Conservation (phyloP, 371 early-diverging fungal genomes). For the Mortierella sp. region DNA sequence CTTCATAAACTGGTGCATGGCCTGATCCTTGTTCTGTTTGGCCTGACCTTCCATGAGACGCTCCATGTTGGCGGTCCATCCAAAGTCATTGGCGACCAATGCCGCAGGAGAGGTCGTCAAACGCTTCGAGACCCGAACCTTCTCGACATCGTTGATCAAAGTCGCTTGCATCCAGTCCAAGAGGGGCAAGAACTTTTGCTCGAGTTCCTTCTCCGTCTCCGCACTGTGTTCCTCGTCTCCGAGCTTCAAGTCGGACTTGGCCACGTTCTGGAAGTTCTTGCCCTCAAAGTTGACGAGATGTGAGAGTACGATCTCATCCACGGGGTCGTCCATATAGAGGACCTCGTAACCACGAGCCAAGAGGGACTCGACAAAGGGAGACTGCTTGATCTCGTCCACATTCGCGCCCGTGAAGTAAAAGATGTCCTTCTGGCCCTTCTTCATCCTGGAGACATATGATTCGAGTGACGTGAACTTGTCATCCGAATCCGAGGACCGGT, state of each 20-base stretch:
- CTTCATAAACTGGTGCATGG: constrained; percentile 67
- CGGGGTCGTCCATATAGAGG: constrained; percentile 88
- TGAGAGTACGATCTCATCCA: constrained; percentile 91
- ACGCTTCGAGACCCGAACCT: constrained; percentile 75
- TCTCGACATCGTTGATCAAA: constrained; percentile 79
- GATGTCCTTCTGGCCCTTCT: constrained; percentile 89
- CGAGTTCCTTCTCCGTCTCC: constrained; percentile 59
- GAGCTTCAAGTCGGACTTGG: constrained; percentile 85
- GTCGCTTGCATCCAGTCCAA: constrained; percentile 71
- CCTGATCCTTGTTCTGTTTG: constrained; percentile 65
- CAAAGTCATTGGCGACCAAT: constrained; percentile 77
- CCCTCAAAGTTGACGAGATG: constrained; percentile 82
- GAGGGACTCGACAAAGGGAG: constrained; percentile 90
- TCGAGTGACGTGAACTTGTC: constrained; percentile 80
- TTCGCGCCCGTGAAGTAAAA: constrained; percentile 85
- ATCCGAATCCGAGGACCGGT: constrained; percentile 67
- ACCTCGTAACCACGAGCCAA: constrained; percentile 92
- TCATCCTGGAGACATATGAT: constrained; percentile 89
- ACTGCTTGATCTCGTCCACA: constrained; percentile 78
- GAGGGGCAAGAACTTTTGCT: constrained; percentile 73
- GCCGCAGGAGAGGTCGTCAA: constrained; percentile 83
- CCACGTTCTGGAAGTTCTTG: constrained; percentile 83
- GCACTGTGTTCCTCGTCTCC: constrained; percentile 72
- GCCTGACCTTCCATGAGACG: constrained; percentile 74
- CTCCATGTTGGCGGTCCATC: constrained; percentile 90